Percentiles rank a stretch among this genome's conserved stretches.
phyloP scores from a whole-genome alignment of 352 stramenopile species.

The Phytophthora lateralis region DNA sequence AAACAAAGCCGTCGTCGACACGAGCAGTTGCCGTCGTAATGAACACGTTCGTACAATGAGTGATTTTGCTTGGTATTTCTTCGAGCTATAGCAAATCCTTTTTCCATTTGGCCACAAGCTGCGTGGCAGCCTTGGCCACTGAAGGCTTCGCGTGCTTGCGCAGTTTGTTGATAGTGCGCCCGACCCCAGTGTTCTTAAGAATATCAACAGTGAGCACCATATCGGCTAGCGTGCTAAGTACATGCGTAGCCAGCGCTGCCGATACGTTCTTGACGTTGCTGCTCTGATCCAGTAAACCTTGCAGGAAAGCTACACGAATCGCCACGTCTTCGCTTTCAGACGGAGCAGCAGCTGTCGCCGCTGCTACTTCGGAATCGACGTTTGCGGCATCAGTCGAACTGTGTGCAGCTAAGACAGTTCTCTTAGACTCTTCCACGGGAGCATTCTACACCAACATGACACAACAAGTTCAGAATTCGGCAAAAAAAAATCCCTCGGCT shows the following conservation, averaged over 20 bases:
- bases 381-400: conserved; percentile 2
- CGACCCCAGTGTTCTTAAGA: conserved; percentile 81
- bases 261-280: conserved; percentile 79
- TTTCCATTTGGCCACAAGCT: conserved; percentile 87
- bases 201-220: conserved; percentile 85
- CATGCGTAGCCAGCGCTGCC: conserved; percentile 65
- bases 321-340: conserved; percentile 57
- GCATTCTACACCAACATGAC: conserved; percentile 12
- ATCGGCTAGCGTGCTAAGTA: conserved; percentile 67
- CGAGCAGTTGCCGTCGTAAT: conserved; percentile 1
- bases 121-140: conserved; percentile 68
- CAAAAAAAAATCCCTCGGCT: neutral
- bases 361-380: conserved; percentile 26
- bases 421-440: neutral
- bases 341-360: conserved; percentile 20
- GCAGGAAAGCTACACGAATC: conserved; percentile 71
- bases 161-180: conserved; percentile 87
- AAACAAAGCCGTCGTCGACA: conserved; percentile 2
- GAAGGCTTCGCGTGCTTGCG: conserved; percentile 71
- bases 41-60: conserved; percentile 10
- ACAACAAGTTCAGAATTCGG: conserved; percentile 16
- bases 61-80: conserved; percentile 9
- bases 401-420: neutral
- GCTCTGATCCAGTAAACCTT: conserved; percentile 76
- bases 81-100: conserved; percentile 71